A percentile compares a stretch with the other conserved stretches of the same genome.
Conservation (phyloP, 2,329 filamentous ascomycete species). For the Alternaria sp. region DNA sequence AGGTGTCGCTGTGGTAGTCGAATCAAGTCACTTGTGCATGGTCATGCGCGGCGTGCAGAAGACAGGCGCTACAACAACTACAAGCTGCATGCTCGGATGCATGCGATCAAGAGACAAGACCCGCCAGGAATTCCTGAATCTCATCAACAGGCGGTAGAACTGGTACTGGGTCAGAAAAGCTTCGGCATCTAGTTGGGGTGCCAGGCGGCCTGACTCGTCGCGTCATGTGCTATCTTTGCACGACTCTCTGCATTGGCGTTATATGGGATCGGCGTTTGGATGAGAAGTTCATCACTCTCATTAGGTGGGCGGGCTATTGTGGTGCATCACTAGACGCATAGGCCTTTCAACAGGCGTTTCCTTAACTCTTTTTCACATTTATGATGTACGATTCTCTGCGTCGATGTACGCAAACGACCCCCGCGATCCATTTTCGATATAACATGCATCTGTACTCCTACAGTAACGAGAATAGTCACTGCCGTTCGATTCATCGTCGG, state of each 20-base stretch:
- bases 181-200: background rate
- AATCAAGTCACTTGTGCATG: slow-evolving; percentile 97
- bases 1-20: slow-evolving; percentile 96
- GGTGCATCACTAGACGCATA: slow-evolving; percentile 5
- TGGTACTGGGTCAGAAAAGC: background rate
- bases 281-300: slow-evolving; percentile 42
- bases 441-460: background rate
- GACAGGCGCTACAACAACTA: slow-evolving; percentile 84
- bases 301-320: slow-evolving; percentile 6
- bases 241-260: slow-evolving; percentile 16
- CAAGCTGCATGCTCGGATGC: slow-evolving; percentile 95
- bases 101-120: slow-evolving; percentile 94
- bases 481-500: background rate
- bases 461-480: background rate
- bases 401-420: background rate
- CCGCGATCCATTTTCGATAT: background rate
- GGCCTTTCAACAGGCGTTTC: slow-evolving; percentile 7
- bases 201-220: background rate
- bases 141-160: slow-evolving; percentile 54
- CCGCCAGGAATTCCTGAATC: slow-evolving; percentile 90
- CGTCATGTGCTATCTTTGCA: background rate
- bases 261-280: slow-evolving; percentile 1
- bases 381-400: background rate
- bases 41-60: slow-evolving; percentile 99
- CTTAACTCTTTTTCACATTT: background rate